Conservation (phyloP, 2,329 filamentous ascomycete species). For the Colletotrichum incanum region DNA sequence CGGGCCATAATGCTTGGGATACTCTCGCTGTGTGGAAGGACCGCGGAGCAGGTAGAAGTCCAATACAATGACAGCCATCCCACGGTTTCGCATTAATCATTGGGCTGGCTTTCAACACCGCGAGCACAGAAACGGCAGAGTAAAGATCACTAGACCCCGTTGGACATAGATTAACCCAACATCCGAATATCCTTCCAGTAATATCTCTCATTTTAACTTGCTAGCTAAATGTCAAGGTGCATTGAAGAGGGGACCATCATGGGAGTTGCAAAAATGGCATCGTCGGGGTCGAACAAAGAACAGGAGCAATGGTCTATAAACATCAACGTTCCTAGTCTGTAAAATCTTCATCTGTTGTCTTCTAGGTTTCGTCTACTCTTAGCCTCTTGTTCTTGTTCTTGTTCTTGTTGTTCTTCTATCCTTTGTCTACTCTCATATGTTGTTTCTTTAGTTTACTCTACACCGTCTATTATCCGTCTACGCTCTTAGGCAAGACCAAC, state of each 20-base stretch:
- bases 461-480: neutral
- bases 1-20: neutral
- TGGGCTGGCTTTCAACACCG: neutral
- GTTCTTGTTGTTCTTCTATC: conserved; percentile 12
- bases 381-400: neutral
- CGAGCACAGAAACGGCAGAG: neutral
- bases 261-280: neutral
- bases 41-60: neutral
- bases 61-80: neutral
- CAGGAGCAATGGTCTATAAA: neutral
- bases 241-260: too few relatives aligned
- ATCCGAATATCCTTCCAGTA: neutral
- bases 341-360: neutral
- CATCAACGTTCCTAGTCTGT: neutral
- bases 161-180: neutral
- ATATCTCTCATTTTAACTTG: neutral
- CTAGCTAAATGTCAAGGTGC: too few relatives aligned
- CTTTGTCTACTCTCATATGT: neutral
- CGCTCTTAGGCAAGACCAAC: neutral
- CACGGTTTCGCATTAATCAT: neutral
- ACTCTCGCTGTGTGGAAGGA: neutral
- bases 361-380: conserved; percentile 4
- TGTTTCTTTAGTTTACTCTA: neutral
- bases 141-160: neutral
- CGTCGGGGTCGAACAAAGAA: neutral